Conservation (phyloP, 768 basidiomycete species). For the Lactarius quietus region DNA sequence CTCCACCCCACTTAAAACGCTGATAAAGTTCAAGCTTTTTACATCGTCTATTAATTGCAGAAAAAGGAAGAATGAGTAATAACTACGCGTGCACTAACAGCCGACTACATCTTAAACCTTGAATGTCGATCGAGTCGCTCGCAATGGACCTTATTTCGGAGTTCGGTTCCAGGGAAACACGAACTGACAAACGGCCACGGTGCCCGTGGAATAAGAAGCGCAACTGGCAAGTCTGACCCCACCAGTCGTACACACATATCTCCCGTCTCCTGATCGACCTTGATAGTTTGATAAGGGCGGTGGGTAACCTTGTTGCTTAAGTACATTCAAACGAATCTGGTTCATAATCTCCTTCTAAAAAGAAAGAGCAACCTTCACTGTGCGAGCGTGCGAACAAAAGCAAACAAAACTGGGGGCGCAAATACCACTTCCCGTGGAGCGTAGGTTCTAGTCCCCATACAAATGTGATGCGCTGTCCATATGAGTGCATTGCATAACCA, state of each 20-base stretch:
- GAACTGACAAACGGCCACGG: neutral
- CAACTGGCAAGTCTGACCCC: conserved; percentile 8
- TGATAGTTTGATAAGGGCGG: conserved; percentile 14
- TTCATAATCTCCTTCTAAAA: neutral
- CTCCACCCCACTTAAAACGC: neutral
- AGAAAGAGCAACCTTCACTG: neutral
- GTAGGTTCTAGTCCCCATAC: neutral
- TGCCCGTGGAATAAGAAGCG: neutral
- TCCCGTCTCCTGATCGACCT: conserved; percentile 1
- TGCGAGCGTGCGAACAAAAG: neutral
- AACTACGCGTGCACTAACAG: neutral
- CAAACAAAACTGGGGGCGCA: neutral
- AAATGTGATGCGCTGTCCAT: neutral
- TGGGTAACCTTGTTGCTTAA: conserved; percentile 14
- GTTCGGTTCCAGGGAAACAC: conserved; percentile 12
- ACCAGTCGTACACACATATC: neutral
- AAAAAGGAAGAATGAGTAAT: neutral
- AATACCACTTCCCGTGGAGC: neutral
- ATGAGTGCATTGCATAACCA: neutral
- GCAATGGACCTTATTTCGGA: neutral
- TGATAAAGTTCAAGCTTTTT: neutral
- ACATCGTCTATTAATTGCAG: neutral
- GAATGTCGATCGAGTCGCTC: neutral
- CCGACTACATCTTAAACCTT: neutral
- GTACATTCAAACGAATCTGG: neutral